Evolutionary conservation across 495 filamentous ascomycete genomes (phyloP).

Genomic region (Trichoderma reesei): DNA sequence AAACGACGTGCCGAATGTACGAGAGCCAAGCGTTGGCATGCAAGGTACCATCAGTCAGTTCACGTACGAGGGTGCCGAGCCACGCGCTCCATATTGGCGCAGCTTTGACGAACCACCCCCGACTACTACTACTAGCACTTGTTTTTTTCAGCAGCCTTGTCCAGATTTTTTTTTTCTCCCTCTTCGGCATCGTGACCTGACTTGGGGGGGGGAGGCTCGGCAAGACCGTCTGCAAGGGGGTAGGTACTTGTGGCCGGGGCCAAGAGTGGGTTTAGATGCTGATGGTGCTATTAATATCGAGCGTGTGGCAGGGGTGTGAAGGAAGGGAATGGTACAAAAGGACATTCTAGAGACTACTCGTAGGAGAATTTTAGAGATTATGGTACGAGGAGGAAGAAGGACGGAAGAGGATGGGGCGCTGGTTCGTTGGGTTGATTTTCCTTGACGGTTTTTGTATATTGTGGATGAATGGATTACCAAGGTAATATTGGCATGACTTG

Average conservation of each 20-base stretch:
- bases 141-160: background rate
- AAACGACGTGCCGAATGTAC: conserved; percentile 1
- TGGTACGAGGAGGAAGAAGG: background rate
- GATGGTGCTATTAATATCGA: background rate
- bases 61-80: too few relatives aligned
- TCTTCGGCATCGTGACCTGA: background rate
- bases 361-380: background rate
- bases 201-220: background rate
- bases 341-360: too few relatives aligned
- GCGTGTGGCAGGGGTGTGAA: background rate
- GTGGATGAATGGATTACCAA: too few relatives aligned
- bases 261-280: background rate
- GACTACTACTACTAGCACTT: background rate
- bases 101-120: background rate
- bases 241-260: too few relatives aligned
- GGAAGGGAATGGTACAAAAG: too few relatives aligned
- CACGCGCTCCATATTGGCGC: too few relatives aligned
- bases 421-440: background rate
- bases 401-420: background rate
- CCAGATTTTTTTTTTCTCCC: background rate
- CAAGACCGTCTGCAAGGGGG: background rate
- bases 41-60: too few relatives aligned
- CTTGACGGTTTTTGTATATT: background rate
- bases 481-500: too few relatives aligned
- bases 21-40: too few relatives aligned